Conservation (phyloP, 2,329 filamentous ascomycete genomes). For the Mollisia scopiformis region DNA sequence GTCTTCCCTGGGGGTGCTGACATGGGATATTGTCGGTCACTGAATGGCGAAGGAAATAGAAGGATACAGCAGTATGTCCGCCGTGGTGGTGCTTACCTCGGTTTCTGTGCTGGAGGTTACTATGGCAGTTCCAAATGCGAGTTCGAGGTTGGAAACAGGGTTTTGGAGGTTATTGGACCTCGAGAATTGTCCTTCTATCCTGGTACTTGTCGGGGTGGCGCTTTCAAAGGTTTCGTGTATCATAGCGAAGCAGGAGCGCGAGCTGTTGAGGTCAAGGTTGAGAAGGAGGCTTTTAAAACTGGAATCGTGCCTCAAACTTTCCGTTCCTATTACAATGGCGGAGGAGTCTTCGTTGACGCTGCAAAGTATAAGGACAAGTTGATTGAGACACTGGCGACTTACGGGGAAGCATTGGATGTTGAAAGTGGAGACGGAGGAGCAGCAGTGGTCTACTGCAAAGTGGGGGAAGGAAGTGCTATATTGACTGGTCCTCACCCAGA, state of each 20-base stretch:
- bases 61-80: conserved; percentile 85
- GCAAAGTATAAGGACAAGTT: conserved; percentile 61
- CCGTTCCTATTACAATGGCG: conserved; percentile 88
- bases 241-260: conserved; percentile 82
- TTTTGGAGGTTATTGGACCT: conserved; percentile 82
- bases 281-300: conserved; percentile 57
- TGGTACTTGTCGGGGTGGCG: conserved; percentile 81
- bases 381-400: conserved; percentile 82
- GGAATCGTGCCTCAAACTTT: conserved; percentile 64
- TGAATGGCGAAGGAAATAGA: conserved; percentile 88
- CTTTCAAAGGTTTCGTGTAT: conserved; percentile 90
- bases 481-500: conserved; percentile 92
- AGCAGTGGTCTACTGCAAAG: conserved; percentile 80
- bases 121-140: conserved; percentile 83
- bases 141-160: conserved; percentile 83
- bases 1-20: conserved; percentile 96
- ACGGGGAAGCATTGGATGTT: conserved; percentile 73
- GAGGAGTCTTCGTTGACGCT: conserved; percentile 88
- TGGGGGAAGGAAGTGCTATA: conserved; percentile 79
- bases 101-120: conserved; percentile 93
- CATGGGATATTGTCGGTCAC: conserved; percentile 81
- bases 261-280: conserved; percentile 69
- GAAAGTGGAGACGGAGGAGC: conserved; percentile 77
- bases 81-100: conserved; percentile 82
- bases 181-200: conserved; percentile 90